phyloP scores from a whole-genome alignment of 192 early-diverging fungal species.

The Spizellomyces punctatus region DNA sequence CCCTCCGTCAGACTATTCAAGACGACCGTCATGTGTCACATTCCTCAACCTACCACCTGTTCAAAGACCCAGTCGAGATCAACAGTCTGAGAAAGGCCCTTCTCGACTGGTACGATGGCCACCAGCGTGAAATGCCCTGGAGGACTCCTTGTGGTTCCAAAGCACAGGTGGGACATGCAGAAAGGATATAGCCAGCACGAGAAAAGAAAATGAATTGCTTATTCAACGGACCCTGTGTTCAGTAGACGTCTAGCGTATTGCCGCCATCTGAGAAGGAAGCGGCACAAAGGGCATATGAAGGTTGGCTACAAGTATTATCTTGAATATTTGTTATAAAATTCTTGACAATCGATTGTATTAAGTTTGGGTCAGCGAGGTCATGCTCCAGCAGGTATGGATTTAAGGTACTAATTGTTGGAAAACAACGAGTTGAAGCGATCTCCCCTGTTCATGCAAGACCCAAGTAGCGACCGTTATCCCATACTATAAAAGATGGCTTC shows the following conservation, averaged over 20 bases:
- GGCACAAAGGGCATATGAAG: constrained; percentile 62
- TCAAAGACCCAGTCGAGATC: no score
- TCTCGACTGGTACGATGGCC: constrained; percentile 62
- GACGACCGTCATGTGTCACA: no score
- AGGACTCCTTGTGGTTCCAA: constrained; percentile 41
- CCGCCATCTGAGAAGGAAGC: constrained; percentile 24
- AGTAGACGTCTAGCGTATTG: no score
- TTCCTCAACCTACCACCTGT: no score
- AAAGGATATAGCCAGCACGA: background rate
- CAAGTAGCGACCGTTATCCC: constrained; percentile 71
- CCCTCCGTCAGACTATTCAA: no score
- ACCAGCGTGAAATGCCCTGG: constrained; percentile 70
- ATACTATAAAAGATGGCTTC: constrained; percentile 73
- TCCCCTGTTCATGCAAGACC: constrained; percentile 41
- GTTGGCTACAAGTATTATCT: background rate
- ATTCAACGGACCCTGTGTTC: no score
- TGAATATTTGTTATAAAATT: no score
- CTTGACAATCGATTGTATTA: constrained; percentile 5
- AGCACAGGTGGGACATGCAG: background rate
- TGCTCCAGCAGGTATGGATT: constrained; percentile 67
- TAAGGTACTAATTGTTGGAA: background rate
- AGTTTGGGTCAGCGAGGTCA: constrained; percentile 84
- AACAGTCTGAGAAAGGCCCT: constrained; percentile 29
- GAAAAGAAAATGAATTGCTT: no score
- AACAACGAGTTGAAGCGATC: background rate